A percentile compares a stretch with the other conserved stretches of the same genome.
phyloP scores from a whole-genome alignment of 306 rosid genomes.

The Mucuna pruriens region DNA sequence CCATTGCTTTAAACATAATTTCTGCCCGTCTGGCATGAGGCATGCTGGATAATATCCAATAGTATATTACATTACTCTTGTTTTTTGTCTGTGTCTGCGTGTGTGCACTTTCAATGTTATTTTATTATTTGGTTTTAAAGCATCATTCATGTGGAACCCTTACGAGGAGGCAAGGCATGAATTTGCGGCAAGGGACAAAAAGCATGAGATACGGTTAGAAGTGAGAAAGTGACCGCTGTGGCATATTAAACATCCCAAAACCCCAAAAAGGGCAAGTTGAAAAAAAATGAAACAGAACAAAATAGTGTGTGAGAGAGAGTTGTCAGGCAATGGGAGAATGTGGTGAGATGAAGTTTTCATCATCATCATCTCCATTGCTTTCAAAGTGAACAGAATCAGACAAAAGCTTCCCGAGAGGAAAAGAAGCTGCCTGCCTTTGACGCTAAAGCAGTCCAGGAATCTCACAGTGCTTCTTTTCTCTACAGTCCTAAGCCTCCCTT shows the following conservation, averaged over 20 bases:
- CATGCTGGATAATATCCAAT: constrained; percentile 30
- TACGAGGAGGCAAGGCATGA: constrained; percentile 81
- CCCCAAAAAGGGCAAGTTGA: constrained; percentile 47
- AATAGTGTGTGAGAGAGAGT: constrained; percentile 34
- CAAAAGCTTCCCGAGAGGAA: constrained; percentile 78
- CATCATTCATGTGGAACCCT: constrained; percentile 69
- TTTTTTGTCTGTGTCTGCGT: constrained; percentile 41
- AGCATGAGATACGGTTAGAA: constrained; percentile 72
- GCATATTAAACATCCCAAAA: constrained; percentile 39
- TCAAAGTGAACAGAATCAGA: constrained; percentile 84
- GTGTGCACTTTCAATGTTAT: constrained; percentile 41
- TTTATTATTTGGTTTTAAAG: constrained; percentile 52
- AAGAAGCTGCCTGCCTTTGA: constrained; percentile 75
- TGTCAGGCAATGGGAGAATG: constrained; percentile 53
- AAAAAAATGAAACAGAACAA: constrained; percentile 46
- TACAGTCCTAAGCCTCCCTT: constrained; percentile 63
- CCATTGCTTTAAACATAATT: constrained; percentile 42
- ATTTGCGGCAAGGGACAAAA: constrained; percentile 85
- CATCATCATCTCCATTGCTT: constrained; percentile 78
- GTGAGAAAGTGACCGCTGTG: constrained; percentile 59
- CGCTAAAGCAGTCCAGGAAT: constrained; percentile 77
- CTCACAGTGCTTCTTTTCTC: constrained; percentile 55
- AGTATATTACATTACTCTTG: constrained; percentile 22
- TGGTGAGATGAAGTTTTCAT: constrained; percentile 60
- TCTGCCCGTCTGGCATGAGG: constrained; percentile 41